Evolutionary conservation across 495 filamentous ascomycete species (phyloP).

Genomic region (Trichoderma reesei): DNA sequence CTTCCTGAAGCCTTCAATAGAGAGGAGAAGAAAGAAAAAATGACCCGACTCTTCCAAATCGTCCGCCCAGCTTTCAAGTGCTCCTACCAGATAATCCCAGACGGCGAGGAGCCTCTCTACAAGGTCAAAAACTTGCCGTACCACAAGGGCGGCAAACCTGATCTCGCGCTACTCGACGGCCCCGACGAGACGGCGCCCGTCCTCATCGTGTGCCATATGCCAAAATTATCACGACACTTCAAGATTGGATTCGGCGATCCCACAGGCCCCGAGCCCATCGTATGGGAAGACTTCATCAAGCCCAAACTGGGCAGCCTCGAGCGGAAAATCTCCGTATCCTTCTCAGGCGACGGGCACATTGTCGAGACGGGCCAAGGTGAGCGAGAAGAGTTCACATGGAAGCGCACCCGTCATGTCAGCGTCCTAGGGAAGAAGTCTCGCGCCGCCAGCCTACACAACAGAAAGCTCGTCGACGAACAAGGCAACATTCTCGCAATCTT

Average conservation of each 20-base stretch:
- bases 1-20: neutral
- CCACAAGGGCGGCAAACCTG: neutral
- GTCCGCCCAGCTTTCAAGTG: neutral
- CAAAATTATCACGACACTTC: neutral
- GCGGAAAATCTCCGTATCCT: neutral
- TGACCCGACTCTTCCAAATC: neutral
- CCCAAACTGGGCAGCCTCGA: neutral
- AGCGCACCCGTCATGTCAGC: neutral
- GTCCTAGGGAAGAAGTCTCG: neutral
- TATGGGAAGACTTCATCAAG: neutral
- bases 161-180: neutral
- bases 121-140: neutral
- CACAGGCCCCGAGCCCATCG: neutral
- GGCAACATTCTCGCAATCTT: neutral
- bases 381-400: neutral
- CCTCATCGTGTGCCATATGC: neutral
- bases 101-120: neutral
- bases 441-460: neutral
- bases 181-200: neutral
- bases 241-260: constrained; percentile 7
- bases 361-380: neutral
- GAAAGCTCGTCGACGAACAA: neutral
- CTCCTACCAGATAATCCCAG: neutral
- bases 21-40: neutral
- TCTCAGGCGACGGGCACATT: neutral